phyloP scores from a whole-genome alignment of 345 rosid species.

The Carallia brachiata region DNA sequence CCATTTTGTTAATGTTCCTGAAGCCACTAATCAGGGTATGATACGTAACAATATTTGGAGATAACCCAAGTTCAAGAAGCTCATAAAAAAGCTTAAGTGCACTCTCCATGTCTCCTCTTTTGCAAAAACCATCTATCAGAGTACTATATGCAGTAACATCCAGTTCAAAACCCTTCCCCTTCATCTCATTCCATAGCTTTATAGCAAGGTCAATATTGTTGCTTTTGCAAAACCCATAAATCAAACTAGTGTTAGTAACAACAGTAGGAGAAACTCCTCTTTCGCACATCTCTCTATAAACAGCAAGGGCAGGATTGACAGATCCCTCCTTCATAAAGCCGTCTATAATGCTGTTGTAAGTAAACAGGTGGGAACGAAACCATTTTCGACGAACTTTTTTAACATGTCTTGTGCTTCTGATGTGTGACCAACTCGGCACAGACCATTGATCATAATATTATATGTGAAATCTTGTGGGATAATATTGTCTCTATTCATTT shows the following conservation, averaged over 20 bases:
- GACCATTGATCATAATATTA: slow-evolving; percentile 54
- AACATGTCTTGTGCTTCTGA: slow-evolving; percentile 51
- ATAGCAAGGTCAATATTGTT: slow-evolving; percentile 48
- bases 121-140: slow-evolving; percentile 65
- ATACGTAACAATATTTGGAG: slow-evolving; percentile 54
- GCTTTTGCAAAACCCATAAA: slow-evolving; percentile 57
- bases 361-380: slow-evolving; percentile 47
- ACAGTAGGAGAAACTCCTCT: slow-evolving; percentile 58
- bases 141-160: slow-evolving; percentile 55
- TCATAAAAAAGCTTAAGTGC: slow-evolving; percentile 51
- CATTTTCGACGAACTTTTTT: slow-evolving; percentile 41
- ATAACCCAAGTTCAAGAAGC: slow-evolving; percentile 57
- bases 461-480: slow-evolving; percentile 52
- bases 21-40: slow-evolving; percentile 66
- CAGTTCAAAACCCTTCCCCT: slow-evolving; percentile 42
- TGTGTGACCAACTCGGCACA: slow-evolving; percentile 61
- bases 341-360: slow-evolving; percentile 62
- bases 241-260: slow-evolving; percentile 62
- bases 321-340: slow-evolving; percentile 63
- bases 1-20: slow-evolving; percentile 58
- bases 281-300: slow-evolving; percentile 53
- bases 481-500: slow-evolving; percentile 46
- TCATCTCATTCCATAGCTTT: slow-evolving; percentile 54
- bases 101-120: slow-evolving; percentile 48
- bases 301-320: slow-evolving; percentile 45